Percentiles rank a stretch among this genome's conserved stretches.
phyloP scores from a whole-genome alignment of 345 rosid genomes.

The Rhizophora apiculata region DNA sequence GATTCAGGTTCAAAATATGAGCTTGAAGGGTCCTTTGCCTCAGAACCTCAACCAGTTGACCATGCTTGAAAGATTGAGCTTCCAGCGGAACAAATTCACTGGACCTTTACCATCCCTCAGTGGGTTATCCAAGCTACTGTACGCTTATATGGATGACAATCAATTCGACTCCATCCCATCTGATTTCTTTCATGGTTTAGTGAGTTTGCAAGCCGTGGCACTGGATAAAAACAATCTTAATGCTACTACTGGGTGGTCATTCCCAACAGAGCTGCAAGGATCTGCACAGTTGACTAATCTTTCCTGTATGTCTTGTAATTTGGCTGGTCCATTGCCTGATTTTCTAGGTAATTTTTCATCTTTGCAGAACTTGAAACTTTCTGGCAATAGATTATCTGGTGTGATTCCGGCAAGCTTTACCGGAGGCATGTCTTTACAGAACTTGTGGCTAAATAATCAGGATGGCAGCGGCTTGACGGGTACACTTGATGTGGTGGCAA shows the following conservation, averaged over 20 bases:
- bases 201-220: conserved; percentile 46
- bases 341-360: conserved; percentile 56
- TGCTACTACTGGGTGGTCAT: conserved; percentile 58
- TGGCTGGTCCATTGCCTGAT: conserved; percentile 62
- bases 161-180: conserved; percentile 56
- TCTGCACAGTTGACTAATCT: conserved; percentile 56
- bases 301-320: conserved; percentile 62
- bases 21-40: conserved; percentile 65
- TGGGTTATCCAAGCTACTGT: conserved; percentile 47
- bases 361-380: conserved; percentile 47
- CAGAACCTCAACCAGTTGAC: conserved; percentile 50
- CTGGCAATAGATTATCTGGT: conserved; percentile 51
- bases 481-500: conserved; percentile 51
- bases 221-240: conserved; percentile 59
- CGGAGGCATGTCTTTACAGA: conserved; percentile 38
- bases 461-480: conserved; percentile 49
- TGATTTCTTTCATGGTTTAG: conserved; percentile 55
- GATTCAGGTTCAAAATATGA: conserved; percentile 57
- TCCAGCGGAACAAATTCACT: conserved; percentile 57
- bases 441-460: conserved; percentile 66
- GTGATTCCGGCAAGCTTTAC: conserved; percentile 49
- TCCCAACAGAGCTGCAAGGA: conserved; percentile 43
- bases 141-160: conserved; percentile 56
- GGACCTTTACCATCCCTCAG: conserved; percentile 58
- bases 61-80: conserved; percentile 50